Evolutionary conservation across 2,329 filamentous ascomycete genomes (phyloP), one percentile per base, ranked within the genome.

Genomic region (Ilyonectria mors-panacis): DNA sequence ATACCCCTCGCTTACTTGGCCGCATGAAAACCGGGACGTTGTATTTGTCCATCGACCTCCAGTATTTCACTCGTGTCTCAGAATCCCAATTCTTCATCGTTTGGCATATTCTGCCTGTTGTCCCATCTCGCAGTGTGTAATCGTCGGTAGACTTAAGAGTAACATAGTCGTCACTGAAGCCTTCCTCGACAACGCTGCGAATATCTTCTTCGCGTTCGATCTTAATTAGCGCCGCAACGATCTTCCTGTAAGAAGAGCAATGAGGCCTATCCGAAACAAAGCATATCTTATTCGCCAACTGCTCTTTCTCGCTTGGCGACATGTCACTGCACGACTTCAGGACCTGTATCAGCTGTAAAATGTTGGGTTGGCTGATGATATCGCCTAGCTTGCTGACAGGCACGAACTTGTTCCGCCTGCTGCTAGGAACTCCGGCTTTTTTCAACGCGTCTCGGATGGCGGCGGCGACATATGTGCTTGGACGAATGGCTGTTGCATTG

Each of bases 71-170:
- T 26, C 39, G 17, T 48, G 30, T 4, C 13, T 23, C 10, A 6
- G 0, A 3, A 48, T 2, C 3, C 48, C 48, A 51, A 3, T 6
- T 6, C 26, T 15, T 15, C 17, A 58, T 47, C 6, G 55, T 47
- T n/a, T 8, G 15, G 4, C 28, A 51, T 19, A 2, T 9, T 7
- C 5, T 3, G 4, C 26, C 2, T 6, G 47, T 50, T 4, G 2
- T n/a, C 17, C 15, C 15, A 30, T 50, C 23, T 28, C 13, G 6
- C 3, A 50, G 9, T n/a, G 1, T 15, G 4, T 9, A n/a, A 9
- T 9, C 6, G 3, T 33, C 17, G 3, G 1, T 1, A 6, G 8
- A n/a, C 10, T 1, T 0, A 1, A 30, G 6, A 10, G 47, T 15
- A n/a, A 57, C 26, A 33, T 6, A 47, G 4, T 47, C 8, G 13